Percentiles rank a stretch among this genome's conserved stretches.
Evolutionary conservation across 169 alveolate genomes (phyloP).

Genomic region (Babesia divergens): DNA sequence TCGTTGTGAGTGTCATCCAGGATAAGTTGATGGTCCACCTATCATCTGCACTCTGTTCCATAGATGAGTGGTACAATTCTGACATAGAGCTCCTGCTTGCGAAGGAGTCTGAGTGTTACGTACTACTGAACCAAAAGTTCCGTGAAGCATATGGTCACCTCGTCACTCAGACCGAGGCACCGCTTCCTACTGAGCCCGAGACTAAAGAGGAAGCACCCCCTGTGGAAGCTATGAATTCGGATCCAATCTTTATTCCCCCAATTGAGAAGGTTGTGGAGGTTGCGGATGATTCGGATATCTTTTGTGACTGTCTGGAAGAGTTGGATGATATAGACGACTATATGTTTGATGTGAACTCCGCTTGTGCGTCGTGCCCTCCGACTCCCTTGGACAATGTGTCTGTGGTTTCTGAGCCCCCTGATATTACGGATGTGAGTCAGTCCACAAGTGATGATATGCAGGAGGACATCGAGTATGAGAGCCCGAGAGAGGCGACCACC

Average conservation of each 20-base stretch:
- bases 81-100: slow-evolving; percentile 58
- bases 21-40: slow-evolving; percentile 68
- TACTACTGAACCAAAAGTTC: slow-evolving; percentile 59
- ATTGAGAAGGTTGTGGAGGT: background rate
- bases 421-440: too few relatives aligned
- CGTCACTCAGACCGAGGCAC: background rate
- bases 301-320: background rate
- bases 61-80: slow-evolving; percentile 73
- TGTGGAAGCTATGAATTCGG: background rate
- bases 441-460: too few relatives aligned
- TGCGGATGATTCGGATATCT: background rate
- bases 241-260: background rate
- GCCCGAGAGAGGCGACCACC: too few relatives aligned
- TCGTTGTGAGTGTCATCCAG: slow-evolving; percentile 59
- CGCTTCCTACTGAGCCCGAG: background rate
- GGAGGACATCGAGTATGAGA: too few relatives aligned
- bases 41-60: slow-evolving; percentile 67
- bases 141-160: slow-evolving; percentile 10
- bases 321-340: background rate
- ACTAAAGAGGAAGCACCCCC: background rate
- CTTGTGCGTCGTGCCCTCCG: background rate
- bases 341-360: background rate
- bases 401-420: too few relatives aligned
- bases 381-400: too few relatives aligned
- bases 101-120: slow-evolving; percentile 68